Evolutionary conservation across 257 asterid genomes (phyloP).

Genomic region (Rehmannia glutinosa): DNA sequence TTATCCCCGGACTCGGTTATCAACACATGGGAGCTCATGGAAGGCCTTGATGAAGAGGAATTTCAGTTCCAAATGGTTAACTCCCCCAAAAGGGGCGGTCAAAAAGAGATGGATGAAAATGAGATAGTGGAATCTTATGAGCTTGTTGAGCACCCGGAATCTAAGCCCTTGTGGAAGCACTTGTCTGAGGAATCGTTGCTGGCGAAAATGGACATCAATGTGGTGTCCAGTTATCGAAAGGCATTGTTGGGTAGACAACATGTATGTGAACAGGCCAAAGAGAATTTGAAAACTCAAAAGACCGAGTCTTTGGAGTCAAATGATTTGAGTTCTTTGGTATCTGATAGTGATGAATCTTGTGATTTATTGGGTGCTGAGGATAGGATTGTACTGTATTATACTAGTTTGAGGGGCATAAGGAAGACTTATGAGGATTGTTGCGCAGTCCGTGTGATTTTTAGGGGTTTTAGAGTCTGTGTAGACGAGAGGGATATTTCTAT

Average conservation of each 20-base stretch:
- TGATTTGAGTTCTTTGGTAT: constrained; percentile 8
- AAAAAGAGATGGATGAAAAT: constrained; percentile 14
- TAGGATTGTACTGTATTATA: constrained; percentile 63
- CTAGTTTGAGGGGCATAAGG: constrained; percentile 87
- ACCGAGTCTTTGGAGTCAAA: constrained; percentile 19
- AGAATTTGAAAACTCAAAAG: background rate
- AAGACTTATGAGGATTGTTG: constrained; percentile 84
- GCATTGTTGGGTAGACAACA: constrained; percentile 38
- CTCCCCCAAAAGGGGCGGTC: constrained; percentile 18
- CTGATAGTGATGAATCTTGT: constrained; percentile 30
- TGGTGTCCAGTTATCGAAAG: constrained; percentile 33
- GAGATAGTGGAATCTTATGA: constrained; percentile 35
- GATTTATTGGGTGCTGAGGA: constrained; percentile 33
- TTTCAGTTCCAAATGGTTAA: constrained; percentile 37
- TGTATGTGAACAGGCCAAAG: constrained; percentile 29
- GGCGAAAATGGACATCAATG: constrained; percentile 41
- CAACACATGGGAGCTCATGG: constrained; percentile 98
- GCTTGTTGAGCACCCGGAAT: constrained; percentile 37
- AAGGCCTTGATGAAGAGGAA: constrained; percentile 75
- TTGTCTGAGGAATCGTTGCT: constrained; percentile 49
- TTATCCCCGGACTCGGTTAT: constrained; percentile 76
- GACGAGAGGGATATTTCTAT: constrained; percentile 92
- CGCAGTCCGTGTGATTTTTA: constrained; percentile 58
- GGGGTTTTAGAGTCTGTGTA: constrained; percentile 58
- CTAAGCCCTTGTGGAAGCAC: constrained; percentile 55